Evolutionary conservation across 495 filamentous ascomycete genomes (phyloP).

Genomic region (Lasiosphaeria hispida): DNA sequence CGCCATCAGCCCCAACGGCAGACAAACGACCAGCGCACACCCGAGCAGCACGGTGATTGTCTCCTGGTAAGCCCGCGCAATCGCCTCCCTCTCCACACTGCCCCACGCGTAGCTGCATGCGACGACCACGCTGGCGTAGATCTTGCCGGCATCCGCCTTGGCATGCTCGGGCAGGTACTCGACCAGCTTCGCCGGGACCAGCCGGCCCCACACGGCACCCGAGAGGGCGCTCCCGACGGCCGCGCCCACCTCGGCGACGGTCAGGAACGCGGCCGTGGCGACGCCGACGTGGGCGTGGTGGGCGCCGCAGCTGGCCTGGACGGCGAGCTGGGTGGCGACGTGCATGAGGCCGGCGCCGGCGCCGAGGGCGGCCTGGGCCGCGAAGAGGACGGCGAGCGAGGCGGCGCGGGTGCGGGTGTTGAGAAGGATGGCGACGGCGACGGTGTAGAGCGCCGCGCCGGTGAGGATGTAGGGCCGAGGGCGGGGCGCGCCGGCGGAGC

Average conservation of each 20-base stretch:
- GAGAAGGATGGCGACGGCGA: slow-evolving; percentile 65
- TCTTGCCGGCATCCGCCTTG: slow-evolving; percentile 37
- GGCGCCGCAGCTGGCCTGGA: slow-evolving; percentile 48
- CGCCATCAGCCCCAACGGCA: slow-evolving; percentile 43
- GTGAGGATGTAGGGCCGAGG: slow-evolving; percentile 39
- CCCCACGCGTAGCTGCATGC: slow-evolving; percentile 53
- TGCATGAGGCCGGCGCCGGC: slow-evolving; percentile 58
- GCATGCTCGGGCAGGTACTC: slow-evolving; percentile 54
- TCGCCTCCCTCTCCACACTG: slow-evolving; percentile 47
- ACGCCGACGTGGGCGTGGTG: slow-evolving; percentile 60
- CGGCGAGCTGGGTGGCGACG: slow-evolving; percentile 58
- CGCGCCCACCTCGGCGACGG: slow-evolving; percentile 59
- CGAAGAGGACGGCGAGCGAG: slow-evolving; percentile 57
- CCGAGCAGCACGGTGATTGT: slow-evolving; percentile 51
- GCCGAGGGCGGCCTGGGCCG: slow-evolving; percentile 69
- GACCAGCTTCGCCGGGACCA: slow-evolving; percentile 49
- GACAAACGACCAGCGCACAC: slow-evolving; percentile 42
- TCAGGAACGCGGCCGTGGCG: slow-evolving; percentile 56
- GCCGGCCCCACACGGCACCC: slow-evolving; percentile 61
- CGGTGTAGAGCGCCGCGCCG: slow-evolving; percentile 56
- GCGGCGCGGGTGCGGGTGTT: slow-evolving; percentile 56
- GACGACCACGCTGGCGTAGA: slow-evolving; percentile 52
- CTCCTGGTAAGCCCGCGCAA: slow-evolving; percentile 52
- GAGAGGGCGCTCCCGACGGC: slow-evolving; percentile 60
- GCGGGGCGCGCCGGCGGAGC: slow-evolving; percentile 40